A percentile compares a stretch with the other conserved stretches of the same genome.
These are phyloP conservation scores for Fusarium sp. DNA, from an alignment of 2,329 filamentous ascomycete species.

Conservation along the genomic window DNA sequence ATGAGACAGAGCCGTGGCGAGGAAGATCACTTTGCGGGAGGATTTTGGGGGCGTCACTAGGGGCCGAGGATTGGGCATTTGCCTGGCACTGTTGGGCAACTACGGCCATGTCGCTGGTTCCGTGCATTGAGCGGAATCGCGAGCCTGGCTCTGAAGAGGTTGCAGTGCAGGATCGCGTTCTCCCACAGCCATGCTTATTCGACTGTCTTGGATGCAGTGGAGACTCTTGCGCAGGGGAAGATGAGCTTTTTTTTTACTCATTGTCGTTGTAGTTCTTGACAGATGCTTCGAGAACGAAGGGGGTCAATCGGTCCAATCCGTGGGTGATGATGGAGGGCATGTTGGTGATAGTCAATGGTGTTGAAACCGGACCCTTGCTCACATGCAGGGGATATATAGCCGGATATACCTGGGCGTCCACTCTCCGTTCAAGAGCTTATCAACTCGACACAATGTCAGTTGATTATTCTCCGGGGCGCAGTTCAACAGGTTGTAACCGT, in stretches of 20 bases:
- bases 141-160: constrained; percentile 12
- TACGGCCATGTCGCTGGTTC: not conserved
- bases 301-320: not conserved
- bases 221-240: constrained; percentile 16
- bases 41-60: not conserved
- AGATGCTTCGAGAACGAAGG: constrained; percentile 1
- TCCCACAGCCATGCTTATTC: constrained; percentile 11
- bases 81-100: constrained; percentile 3
- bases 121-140: constrained; percentile 16
- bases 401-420: constrained; percentile 16
- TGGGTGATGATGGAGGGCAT: not conserved
- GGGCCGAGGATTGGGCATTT: constrained; percentile 8
- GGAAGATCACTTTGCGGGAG: constrained; percentile 7
- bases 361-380: constrained; percentile 18
- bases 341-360: constrained; percentile 17
- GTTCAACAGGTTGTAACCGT: not conserved
- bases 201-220: constrained; percentile 9
- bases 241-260: not conserved
- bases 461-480: constrained; percentile 1
- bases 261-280: not conserved
- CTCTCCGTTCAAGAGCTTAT: constrained; percentile 16
- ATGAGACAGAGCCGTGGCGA: constrained; percentile 3
- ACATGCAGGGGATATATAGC: constrained; percentile 19
- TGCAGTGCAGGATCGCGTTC: constrained; percentile 8
- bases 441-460: constrained; percentile 1